Base-by-base conservation (phyloP, 2,329 filamentous ascomycete species). In the Fusarium odoratissimum region DNA sequence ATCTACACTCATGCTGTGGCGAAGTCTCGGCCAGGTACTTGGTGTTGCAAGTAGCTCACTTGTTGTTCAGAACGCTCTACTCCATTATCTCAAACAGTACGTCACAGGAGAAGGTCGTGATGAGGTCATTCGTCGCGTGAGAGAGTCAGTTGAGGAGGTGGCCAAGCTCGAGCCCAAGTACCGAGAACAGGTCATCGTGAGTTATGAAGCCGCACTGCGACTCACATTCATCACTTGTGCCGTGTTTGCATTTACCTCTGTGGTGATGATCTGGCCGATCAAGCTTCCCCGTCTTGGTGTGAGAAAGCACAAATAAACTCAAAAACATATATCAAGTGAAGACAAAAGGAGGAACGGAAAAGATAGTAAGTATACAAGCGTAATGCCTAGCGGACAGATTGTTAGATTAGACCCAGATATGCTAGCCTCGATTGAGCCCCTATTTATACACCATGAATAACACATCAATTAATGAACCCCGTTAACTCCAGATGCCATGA, bases 41-140 rank as follows among this genome's bases (percentile, higher is more conserved):
- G 93, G 93, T n/a, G 88, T 95, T 48, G 90, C 92, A 2, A 83
- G 87, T 58, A 92, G 90, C 73, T 93, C 91, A 78, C 86, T 94
- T 64, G 88, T 94, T 12, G 83, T 95, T 69, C 93, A 95, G 82
- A 94, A 94, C 76, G 86, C 89, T 2, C 83, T 95, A 57, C 81
- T 88, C 13, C 82, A 85, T 23, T 91, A 91, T 72, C 84, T 95
- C 9, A 81, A 88, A 8, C 71, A 79, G 16, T 85, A 87, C 38
- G 91, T 95, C 13, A 85, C 84, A 0, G 91, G 90, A 0, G 83
- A 84, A 0, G 84, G 90, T 30, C 92, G 90, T 76, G 84, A 85
- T 0, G 82, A 86, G 51, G 82, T 91, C n/a, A 86, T 91, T 44
- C 81, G 80, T 48, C 79, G 78, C 46, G 88, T 89, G 8, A 81